Evolutionary conservation across 2,329 filamentous ascomycete genomes (phyloP).

Genomic region (Teratosphaeria destructans): DNA sequence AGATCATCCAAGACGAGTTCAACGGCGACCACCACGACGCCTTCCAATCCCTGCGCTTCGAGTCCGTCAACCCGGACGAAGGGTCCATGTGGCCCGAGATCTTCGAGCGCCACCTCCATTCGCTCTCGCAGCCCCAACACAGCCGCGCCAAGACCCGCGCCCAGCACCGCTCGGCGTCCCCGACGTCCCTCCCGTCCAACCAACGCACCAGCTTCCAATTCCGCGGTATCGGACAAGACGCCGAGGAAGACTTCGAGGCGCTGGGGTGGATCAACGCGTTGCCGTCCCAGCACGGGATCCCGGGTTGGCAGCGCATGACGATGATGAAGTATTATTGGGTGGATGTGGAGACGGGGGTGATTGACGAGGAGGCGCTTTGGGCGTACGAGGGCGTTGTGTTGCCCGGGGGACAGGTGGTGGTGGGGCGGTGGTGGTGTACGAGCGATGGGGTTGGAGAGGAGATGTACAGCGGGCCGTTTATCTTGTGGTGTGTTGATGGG

Average conservation of each 20-base stretch:
- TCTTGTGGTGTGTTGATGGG: slow-evolving; percentile 33
- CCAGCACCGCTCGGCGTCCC: slow-evolving; percentile 15
- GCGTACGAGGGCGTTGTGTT: slow-evolving; percentile 41
- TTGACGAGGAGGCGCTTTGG: slow-evolving; percentile 30
- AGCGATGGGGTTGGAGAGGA: slow-evolving; percentile 16
- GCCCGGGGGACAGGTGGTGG: slow-evolving; percentile 36
- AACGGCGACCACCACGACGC: slow-evolving; percentile 21
- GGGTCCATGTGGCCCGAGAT: slow-evolving; percentile 25
- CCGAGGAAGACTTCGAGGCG: slow-evolving; percentile 22
- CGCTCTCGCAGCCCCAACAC: slow-evolving; percentile 17
- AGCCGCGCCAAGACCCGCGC: slow-evolving; percentile 21
- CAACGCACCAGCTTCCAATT: slow-evolving; percentile 23
- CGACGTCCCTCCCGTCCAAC: slow-evolving; percentile 3
- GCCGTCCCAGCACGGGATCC: slow-evolving; percentile 37
- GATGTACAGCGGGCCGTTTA: slow-evolving; percentile 31
- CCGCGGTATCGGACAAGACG: slow-evolving; percentile 29
- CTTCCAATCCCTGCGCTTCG: slow-evolving; percentile 23
- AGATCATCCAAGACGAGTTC: slow-evolving; percentile 20
- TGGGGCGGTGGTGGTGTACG: slow-evolving; percentile 39
- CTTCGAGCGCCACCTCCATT: slow-evolving; percentile 33
- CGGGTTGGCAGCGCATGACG: slow-evolving; percentile 44
- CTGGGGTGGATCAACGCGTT: slow-evolving; percentile 42
- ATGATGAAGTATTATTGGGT: slow-evolving; percentile 42
- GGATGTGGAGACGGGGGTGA: slow-evolving; percentile 18
- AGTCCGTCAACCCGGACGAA: slow-evolving; percentile 11